phyloP scores from a whole-genome alignment of 257 asterid species.

The Solanum pennellii region DNA sequence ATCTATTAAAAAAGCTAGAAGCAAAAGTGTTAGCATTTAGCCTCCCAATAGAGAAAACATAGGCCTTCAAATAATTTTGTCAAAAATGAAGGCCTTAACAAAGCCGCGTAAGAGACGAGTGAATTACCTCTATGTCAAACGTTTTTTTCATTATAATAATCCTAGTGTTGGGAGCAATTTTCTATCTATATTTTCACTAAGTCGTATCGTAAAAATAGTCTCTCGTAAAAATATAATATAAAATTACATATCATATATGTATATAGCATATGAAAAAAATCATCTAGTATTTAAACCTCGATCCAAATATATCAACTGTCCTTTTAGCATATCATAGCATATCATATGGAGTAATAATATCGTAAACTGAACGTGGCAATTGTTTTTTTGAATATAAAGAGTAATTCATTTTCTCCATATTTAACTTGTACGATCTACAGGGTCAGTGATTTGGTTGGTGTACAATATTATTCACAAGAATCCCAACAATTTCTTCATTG shows the following conservation, averaged over 20 bases:
- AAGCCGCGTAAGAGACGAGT: neutral
- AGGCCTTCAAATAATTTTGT: neutral
- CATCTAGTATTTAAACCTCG: rapidly evolving
- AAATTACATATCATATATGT: too few species aligned
- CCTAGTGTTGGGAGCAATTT: neutral
- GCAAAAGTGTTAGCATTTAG: neutral
- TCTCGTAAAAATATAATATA: too few species aligned
- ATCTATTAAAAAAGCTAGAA: neutral
- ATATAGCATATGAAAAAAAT: neutral
- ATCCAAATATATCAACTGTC: too few species aligned
- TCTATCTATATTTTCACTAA: neutral
- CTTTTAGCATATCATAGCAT: neutral
- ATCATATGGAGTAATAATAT: neutral
- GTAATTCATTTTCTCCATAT: neutral
- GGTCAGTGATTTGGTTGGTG: neutral
- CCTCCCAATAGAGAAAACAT: neutral
- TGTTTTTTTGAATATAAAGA: neutral
- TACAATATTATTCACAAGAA: neutral
- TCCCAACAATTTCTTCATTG: neutral
- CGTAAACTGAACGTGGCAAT: neutral
- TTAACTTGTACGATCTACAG: neutral
- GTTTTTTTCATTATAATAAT: neutral
- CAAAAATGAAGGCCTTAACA: neutral
- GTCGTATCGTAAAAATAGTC: rapidly evolving
- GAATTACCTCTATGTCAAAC: neutral